Conservation (phyloP, 257 asterid species). For the Solanum sejunctum region DNA sequence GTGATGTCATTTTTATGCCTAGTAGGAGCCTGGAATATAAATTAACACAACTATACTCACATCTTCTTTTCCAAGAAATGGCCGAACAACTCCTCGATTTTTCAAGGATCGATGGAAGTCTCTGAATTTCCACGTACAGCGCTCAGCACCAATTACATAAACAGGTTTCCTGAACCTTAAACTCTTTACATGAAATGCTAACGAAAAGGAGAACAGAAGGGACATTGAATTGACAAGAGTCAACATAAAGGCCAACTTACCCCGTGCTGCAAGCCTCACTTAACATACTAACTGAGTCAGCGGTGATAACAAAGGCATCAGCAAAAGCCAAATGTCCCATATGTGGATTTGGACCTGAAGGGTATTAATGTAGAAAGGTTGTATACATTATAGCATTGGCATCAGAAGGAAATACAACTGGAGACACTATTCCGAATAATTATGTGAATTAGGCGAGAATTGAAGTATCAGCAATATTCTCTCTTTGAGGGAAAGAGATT, state of each 20-base stretch:
- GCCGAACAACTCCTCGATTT: slow-evolving; percentile 43
- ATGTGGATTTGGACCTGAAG: slow-evolving; percentile 78
- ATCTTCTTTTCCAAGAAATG: slow-evolving; percentile 62
- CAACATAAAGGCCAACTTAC: slow-evolving; percentile 19
- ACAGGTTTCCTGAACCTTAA: slow-evolving; percentile 73
- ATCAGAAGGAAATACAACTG: neutral
- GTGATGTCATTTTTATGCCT: neutral
- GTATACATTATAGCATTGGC: neutral
- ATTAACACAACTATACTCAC: slow-evolving; percentile 22
- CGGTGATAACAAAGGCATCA: slow-evolving; percentile 78
- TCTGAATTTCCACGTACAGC: slow-evolving; percentile 76
- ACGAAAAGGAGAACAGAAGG: neutral
- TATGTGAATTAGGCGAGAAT: neutral
- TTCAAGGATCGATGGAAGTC: slow-evolving; percentile 48
- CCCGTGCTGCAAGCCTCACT: slow-evolving; percentile 98
- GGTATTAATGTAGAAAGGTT: slow-evolving; percentile 1
- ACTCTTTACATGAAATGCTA: slow-evolving; percentile 10
- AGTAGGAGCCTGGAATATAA: neutral
- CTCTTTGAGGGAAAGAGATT: neutral
- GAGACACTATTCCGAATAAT: neutral
- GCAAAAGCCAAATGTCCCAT: slow-evolving; percentile 91
- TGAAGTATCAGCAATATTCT: neutral
- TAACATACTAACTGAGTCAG: slow-evolving; percentile 89
- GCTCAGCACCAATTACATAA: slow-evolving; percentile 72
- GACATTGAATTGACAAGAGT: neutral